Percentiles rank a stretch among this genome's conserved stretches.
Evolutionary conservation across 768 basidiomycete species (phyloP).

Genomic region (Myochromella boudieri): DNA sequence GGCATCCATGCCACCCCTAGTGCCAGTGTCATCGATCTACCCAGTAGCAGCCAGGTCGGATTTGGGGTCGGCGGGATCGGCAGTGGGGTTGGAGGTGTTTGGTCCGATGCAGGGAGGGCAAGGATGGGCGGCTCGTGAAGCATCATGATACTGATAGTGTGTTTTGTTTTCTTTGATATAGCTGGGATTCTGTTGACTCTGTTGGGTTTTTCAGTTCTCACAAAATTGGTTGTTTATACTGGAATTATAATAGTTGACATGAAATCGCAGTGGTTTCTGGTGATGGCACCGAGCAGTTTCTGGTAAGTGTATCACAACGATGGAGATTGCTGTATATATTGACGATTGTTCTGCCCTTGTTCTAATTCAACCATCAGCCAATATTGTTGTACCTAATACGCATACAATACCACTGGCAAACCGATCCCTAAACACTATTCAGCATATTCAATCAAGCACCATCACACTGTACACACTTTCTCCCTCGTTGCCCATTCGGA

Average conservation of each 20-base stretch:
- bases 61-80: slow-evolving; percentile 47
- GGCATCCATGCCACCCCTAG: slow-evolving; percentile 76
- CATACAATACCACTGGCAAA: too few relatives aligned
- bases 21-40: slow-evolving; percentile 84
- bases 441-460: too few relatives aligned
- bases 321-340: too few relatives aligned
- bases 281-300: too few relatives aligned
- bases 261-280: too few relatives aligned
- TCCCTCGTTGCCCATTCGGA: too few relatives aligned
- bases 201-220: slow-evolving; percentile 56
- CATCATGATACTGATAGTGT: slow-evolving; percentile 87
- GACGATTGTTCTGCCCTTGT: too few relatives aligned
- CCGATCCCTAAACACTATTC: too few relatives aligned
- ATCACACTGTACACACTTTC: too few relatives aligned
- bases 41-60: slow-evolving; percentile 42
- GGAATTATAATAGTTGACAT: slow-evolving; percentile 88
- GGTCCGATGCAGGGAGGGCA: slow-evolving; percentile 21
- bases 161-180: slow-evolving; percentile 20
- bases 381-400: too few relatives aligned
- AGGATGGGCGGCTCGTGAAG: slow-evolving; percentile 42
- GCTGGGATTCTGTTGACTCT: slow-evolving; percentile 6
- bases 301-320: too few relatives aligned
- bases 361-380: too few relatives aligned
- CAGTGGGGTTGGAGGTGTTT: slow-evolving; percentile 24
- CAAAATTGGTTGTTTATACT: slow-evolving; percentile 87